Base-by-base conservation (phyloP, 2,329 filamentous ascomycete species). In the Lecanicillium sp. region DNA sequence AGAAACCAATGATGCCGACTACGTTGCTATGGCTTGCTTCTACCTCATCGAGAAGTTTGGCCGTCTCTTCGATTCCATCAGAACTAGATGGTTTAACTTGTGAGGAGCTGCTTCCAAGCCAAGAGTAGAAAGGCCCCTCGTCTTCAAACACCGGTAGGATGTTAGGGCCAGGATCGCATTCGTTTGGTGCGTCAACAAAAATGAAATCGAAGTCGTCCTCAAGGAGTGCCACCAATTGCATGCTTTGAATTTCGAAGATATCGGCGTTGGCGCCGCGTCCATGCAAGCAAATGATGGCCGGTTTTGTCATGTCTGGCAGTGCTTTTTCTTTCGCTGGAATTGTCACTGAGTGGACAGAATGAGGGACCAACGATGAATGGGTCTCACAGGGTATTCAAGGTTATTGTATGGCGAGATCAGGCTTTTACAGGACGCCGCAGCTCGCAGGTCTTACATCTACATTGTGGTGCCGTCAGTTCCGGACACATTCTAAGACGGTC, bases 71-170 rank as follows among this genome's bases (percentile, higher is more conserved):
- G 3, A 45, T 29, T 3, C 7, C 43, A 29, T 37, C 35, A 4
- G 23, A 21, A 5, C 7, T 38, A 4, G 33, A 32, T 15, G n/a
- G 5, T 4, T 20, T 15, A 7, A 20, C 19, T 1, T 21, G 23
- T 4, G 32, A 20, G 20, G n/a, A 15, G 6, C 12, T 6, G 8
- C 11, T n/a, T 1, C 35, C 19, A 8, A 39, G 33, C 43, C 43
- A 46, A 12, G 43, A 46, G 43, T 46, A 46, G 11, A 37, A 46
- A 2, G 43, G 43, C n/a, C 29, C 43, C n/a, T 46, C 43, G 10
- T 46, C 43, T 11, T 46, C 43, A 10, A 46, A 46, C 10, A 46
- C 7, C 4, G 43, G 43, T 11, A 46, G 27, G 1, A 46, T 39
- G 15, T 46, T 38, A 6, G 43, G 43, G 5, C 43, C 43, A 2